Evolutionary conservation across 148 eudicot species (phyloP).

Genomic region (Oxyria digyna): DNA sequence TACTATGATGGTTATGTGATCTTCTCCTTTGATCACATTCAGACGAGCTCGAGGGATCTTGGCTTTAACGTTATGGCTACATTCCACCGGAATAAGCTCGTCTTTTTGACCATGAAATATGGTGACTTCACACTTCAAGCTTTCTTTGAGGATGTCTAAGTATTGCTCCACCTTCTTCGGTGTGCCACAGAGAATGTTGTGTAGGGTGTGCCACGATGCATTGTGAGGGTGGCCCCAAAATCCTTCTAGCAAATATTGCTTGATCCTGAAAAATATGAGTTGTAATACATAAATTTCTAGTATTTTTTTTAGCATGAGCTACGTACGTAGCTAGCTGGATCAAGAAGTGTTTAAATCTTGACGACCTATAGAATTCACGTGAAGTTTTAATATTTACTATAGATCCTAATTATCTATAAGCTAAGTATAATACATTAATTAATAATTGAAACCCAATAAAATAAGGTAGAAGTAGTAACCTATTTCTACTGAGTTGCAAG

Average conservation of each 20-base stretch:
- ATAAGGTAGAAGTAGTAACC: neutral
- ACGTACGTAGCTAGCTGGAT: too few species aligned
- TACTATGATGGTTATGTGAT: conserved; percentile 77
- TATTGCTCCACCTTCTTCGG: conserved; percentile 62
- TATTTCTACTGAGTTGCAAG: neutral
- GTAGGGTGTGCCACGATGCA: conserved; percentile 92
- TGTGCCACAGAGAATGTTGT: conserved; percentile 77
- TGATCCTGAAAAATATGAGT: conserved; percentile 38
- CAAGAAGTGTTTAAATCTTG: too few species aligned
- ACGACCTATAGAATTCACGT: too few species aligned
- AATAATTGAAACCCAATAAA: too few species aligned
- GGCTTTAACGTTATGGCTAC: conserved; percentile 59
- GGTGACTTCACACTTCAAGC: conserved; percentile 37
- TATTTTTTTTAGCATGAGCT: too few species aligned
- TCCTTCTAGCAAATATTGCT: conserved; percentile 59
- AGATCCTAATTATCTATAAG: too few species aligned
- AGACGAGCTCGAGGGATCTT: conserved; percentile 56
- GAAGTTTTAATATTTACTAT: too few species aligned
- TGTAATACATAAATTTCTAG: too few species aligned
- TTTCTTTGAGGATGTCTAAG: conserved; percentile 34
- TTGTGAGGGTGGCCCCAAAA: conserved; percentile 78
- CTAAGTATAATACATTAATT: too few species aligned
- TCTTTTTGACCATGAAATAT: conserved; percentile 69
- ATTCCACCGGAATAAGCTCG: conserved; percentile 70
- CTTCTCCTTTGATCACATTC: conserved; percentile 53